phyloP scores from a whole-genome alignment of 164 flowering plant genomes.

The Nymphaea thermarum region DNA sequence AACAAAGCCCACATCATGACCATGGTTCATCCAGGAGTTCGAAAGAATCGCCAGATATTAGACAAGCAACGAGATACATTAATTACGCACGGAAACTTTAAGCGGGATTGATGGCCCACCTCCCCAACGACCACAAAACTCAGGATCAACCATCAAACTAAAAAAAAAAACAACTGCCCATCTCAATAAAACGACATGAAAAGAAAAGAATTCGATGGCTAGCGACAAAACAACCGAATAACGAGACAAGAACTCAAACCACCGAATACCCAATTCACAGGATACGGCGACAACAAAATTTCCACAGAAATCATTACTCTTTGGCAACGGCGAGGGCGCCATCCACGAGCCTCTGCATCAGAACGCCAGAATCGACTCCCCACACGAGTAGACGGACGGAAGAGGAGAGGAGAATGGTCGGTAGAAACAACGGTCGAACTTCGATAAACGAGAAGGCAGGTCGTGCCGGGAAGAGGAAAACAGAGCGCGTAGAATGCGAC shows the following conservation, averaged over 20 bases:
- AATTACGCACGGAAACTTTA: no score
- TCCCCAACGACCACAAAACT: no score
- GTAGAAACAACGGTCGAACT: not conserved
- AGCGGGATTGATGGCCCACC: no score
- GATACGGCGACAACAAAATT: not conserved
- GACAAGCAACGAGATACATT: no score
- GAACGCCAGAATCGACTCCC: not conserved
- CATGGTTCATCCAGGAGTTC: no score
- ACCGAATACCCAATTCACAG: not conserved
- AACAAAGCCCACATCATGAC: no score
- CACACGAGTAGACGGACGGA: not conserved
- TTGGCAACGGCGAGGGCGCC: not conserved
- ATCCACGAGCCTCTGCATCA: not conserved
- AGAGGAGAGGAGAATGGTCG: not conserved
- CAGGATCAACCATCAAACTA: no score
- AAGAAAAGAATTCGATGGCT: not conserved
- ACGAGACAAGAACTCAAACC: not conserved
- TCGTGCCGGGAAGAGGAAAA: not conserved
- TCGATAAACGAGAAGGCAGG: not conserved
- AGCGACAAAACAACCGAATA: not conserved
- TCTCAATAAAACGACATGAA: not conserved
- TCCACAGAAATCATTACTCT: not conserved
- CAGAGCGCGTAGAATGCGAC: not conserved
- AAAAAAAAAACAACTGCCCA: not conserved
- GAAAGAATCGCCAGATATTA: no score